Evolutionary conservation across 257 asterid species (phyloP).

Genomic region (Oldenlandia corymbosa): DNA sequence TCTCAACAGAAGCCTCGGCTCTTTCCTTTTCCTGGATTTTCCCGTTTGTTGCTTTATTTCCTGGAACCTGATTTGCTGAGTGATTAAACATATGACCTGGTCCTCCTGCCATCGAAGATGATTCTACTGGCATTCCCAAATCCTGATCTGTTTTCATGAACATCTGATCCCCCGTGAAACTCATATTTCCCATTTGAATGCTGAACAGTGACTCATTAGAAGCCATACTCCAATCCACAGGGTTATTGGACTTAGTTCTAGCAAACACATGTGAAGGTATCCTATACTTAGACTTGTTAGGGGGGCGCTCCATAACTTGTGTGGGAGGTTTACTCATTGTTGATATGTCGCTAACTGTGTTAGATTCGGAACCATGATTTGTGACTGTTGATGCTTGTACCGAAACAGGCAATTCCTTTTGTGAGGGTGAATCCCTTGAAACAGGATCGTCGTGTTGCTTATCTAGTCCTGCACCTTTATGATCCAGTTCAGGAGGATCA

Average conservation of each 20-base stretch:
- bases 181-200: conserved; percentile 46
- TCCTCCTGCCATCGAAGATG: conserved; percentile 4
- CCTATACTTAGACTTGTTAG: conserved; percentile 16
- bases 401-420: neutral
- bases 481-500: neutral
- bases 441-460: neutral
- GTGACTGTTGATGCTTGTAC: neutral
- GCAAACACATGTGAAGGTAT: conserved; percentile 47
- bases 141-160: conserved; percentile 25
- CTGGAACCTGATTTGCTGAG: conserved; percentile 9
- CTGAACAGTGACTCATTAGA: conserved; percentile 62
- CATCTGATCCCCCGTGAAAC: conserved; percentile 34
- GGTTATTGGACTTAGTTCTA: conserved; percentile 25
- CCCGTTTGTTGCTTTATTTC: conserved; percentile 3
- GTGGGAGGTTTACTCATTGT: conserved; percentile 28
- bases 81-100: conserved; percentile 30
- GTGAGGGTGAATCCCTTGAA: neutral
- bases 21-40: conserved; percentile 20
- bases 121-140: conserved; percentile 15
- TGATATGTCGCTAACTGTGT: neutral
- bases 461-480: neutral
- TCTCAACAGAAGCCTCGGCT: conserved; percentile 17
- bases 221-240: conserved; percentile 47
- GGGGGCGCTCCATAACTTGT: conserved; percentile 36
- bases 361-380: neutral